Percentiles rank a stretch among this genome's conserved stretches.
Evolutionary conservation across 345 rosid species (phyloP).

Genomic region (Noccaea caerulescens): DNA sequence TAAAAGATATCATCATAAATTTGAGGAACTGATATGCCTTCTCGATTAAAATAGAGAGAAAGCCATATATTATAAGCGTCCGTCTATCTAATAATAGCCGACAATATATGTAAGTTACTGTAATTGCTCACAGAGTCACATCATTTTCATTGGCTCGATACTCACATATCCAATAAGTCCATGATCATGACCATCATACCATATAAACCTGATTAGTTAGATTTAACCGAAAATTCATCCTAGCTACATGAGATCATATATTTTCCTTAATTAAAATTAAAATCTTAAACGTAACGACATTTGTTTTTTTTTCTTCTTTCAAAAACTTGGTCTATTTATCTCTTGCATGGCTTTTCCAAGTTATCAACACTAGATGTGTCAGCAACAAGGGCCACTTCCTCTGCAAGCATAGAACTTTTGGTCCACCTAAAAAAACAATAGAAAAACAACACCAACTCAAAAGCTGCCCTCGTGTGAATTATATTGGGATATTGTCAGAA

Average conservation of each 20-base stretch:
- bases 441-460: slow-evolving; percentile 23
- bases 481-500: slow-evolving; percentile 44
- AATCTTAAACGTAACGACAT: neutral
- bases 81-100: slow-evolving; percentile 33
- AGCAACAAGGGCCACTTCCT: slow-evolving; percentile 37
- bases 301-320: neutral
- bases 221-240: neutral
- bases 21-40: neutral
- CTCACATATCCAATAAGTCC: slow-evolving; percentile 13
- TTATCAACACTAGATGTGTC: slow-evolving; percentile 28
- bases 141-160: slow-evolving; percentile 15
- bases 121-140: slow-evolving; percentile 31
- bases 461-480: slow-evolving; percentile 43
- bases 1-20: slow-evolving; percentile 22
- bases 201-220: neutral
- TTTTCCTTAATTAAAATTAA: neutral
- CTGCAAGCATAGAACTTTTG: slow-evolving; percentile 34
- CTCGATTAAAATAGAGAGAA: slow-evolving; percentile 8
- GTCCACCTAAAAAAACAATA: slow-evolving; percentile 15
- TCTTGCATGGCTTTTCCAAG: slow-evolving; percentile 34
- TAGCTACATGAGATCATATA: neutral
- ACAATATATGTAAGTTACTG: slow-evolving; percentile 26
- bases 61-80: neutral
- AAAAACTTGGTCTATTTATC: slow-evolving; percentile 4
- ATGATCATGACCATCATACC: slow-evolving; percentile 24